Base-by-base conservation (phyloP, 192 early-diverging fungal species). In the Phlyctochytrium planicorne region DNA sequence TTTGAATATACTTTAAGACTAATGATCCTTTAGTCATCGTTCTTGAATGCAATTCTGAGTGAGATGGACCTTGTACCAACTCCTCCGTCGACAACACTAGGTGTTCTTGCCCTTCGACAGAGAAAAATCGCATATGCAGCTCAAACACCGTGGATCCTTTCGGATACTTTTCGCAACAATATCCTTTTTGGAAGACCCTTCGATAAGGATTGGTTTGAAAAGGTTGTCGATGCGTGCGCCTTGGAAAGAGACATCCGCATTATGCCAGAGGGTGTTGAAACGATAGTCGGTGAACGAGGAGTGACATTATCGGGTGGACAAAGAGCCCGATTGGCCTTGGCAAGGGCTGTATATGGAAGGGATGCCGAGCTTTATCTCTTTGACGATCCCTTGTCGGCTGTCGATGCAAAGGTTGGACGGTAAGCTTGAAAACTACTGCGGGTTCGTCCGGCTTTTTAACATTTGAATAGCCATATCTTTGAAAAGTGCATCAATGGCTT, bases 301-400 rank as follows among this genome's bases (percentile, higher is more conserved):
- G 69, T 78, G 12, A 79, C 73, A 20, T 57, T 78, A 12, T 53
- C 34, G 20, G 77, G 77, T 16, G 77, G 77, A 4, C 77, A 78
- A 30, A 79, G 61, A 35, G 76, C 77, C 0, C 69, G 77, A 17
- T 30, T 78, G 2, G 63, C 61, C 1, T 67, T 78, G 16, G 77
- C 77, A 27, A 35, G 77, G 31, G 66, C 77, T 0, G 52, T 66
- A n/a, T 78, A 78, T 53, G 37, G 34, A 37, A 65, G 30, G 20
- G 66, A 70, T 53, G 68, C 74, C n/a, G 74, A 75, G 60, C 84
- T 92, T 36, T 78, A 87, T 12, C 65, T 93, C 0, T 57, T 94
- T 3, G 92, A 93, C 52, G 93, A 94, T 40, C 92, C 91, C n/a
- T 68, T 96, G 53, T 87, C 87, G 56, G 92, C 91, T 1, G 88